Evolutionary conservation across 2,329 filamentous ascomycete species (phyloP).

Genomic region (Elsinoe batatas): DNA sequence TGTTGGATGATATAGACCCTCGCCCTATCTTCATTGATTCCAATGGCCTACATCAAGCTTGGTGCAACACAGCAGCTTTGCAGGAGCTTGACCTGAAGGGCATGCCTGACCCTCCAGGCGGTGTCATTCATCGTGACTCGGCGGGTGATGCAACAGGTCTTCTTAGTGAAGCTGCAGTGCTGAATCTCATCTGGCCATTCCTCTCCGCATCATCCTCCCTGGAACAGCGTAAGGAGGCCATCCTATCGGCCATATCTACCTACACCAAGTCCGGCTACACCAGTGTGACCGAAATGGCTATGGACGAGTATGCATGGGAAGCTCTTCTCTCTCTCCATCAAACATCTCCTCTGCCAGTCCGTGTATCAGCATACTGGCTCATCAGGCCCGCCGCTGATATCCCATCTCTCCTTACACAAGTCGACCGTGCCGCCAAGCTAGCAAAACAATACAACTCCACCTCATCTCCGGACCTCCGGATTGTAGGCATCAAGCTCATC

Average conservation of each 20-base stretch:
- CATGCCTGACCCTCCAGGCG: slow-evolving; percentile 42
- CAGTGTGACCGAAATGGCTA: slow-evolving; percentile 49
- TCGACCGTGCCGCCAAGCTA: slow-evolving; percentile 43
- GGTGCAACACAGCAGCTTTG: slow-evolving; percentile 46
- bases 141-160: slow-evolving; percentile 41
- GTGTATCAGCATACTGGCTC: slow-evolving; percentile 49
- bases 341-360: slow-evolving; percentile 33
- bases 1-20: slow-evolving; percentile 43
- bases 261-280: slow-evolving; percentile 46
- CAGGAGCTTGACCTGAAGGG: slow-evolving; percentile 40
- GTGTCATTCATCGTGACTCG: slow-evolving; percentile 41
- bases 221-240: slow-evolving; percentile 39
- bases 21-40: slow-evolving; percentile 48
- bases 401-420: slow-evolving; percentile 39
- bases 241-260: slow-evolving; percentile 38
- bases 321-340: slow-evolving; percentile 36
- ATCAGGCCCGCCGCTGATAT: slow-evolving; percentile 39
- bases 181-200: slow-evolving; percentile 47
- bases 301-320: slow-evolving; percentile 48
- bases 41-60: slow-evolving; percentile 48
- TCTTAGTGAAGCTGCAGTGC: slow-evolving; percentile 45
- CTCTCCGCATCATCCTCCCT: slow-evolving; percentile 40
- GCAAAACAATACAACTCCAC: slow-evolving; percentile 35
- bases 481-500: slow-evolving; percentile 56
- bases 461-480: slow-evolving; percentile 38